Percentiles rank a stretch among this genome's conserved stretches.
Conservation (phyloP, 805 yeast species). For the Saturnispora saitoi region DNA sequence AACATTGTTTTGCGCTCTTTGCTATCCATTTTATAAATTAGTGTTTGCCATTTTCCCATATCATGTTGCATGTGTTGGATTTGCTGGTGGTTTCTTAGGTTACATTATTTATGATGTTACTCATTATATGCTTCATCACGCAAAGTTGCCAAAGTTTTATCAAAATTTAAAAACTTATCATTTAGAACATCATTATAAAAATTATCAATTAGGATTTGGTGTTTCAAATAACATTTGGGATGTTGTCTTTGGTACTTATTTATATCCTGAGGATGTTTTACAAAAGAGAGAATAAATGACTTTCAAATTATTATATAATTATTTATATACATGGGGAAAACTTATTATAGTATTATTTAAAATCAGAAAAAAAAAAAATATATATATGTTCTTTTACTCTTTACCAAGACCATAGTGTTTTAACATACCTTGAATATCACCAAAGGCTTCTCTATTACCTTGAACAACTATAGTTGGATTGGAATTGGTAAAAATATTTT, state of each 20-base stretch:
- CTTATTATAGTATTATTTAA: background rate
- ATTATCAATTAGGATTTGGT: conserved; percentile 94
- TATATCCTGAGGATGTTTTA: conserved; percentile 40
- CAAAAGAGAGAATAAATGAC: conserved; percentile 30
- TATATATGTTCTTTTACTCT: background rate
- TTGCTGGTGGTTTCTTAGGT: conserved; percentile 94
- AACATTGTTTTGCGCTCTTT: conserved; percentile 60
- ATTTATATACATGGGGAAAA: background rate
- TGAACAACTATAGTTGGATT: conserved; percentile 83
- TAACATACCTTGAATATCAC: conserved; percentile 65
- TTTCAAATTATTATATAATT: background rate
- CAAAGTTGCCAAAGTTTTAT: conserved; percentile 65
- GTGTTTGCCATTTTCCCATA: conserved; percentile 74
- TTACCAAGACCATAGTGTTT: conserved; percentile 67
- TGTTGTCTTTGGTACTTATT: conserved; percentile 73
- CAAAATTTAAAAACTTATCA: conserved; percentile 83
- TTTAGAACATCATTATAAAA: conserved; percentile 95
- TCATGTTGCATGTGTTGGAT: conserved; percentile 81
- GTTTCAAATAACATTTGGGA: conserved; percentile 96
- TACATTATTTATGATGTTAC: conserved; percentile 86
- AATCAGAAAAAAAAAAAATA: too few relatives aligned
- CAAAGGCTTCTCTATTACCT: conserved; percentile 79
- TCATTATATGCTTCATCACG: conserved; percentile 92
- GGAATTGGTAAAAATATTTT: conserved; percentile 62
- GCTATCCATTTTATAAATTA: conserved; percentile 71